phyloP scores from a whole-genome alignment of 2,329 filamentous ascomycete species.

The Verticillium albo-atrum region DNA sequence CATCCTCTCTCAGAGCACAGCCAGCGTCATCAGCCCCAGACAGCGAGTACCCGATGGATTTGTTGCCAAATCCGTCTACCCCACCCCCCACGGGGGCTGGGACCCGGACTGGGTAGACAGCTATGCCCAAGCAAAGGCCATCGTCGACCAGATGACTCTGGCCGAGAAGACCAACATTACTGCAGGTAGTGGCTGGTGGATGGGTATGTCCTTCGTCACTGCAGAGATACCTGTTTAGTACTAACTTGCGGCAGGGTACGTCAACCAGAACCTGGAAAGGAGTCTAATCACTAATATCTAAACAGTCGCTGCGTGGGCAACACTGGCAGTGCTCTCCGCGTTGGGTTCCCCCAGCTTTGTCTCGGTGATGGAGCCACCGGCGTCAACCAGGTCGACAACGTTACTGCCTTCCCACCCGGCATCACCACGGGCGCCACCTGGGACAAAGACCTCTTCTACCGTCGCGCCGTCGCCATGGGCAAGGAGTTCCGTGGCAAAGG shows the following conservation, averaged over 20 bases:
- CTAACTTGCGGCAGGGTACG: slow-evolving; percentile 16
- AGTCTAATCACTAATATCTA: slow-evolving; percentile 1
- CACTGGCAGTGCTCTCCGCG: slow-evolving; percentile 63
- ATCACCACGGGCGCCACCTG: slow-evolving; percentile 73
- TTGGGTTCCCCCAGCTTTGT: slow-evolving; percentile 69
- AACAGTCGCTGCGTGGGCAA: slow-evolving; percentile 67
- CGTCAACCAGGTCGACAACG: slow-evolving; percentile 67
- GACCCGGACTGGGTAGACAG: slow-evolving; percentile 61
- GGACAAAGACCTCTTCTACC: slow-evolving; percentile 67
- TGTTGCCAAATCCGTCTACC: slow-evolving; percentile 62
- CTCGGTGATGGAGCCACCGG: slow-evolving; percentile 69
- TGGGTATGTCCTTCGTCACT: slow-evolving; percentile 48
- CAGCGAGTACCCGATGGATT: slow-evolving; percentile 18
- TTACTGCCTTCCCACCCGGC: slow-evolving; percentile 75
- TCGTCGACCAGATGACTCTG: slow-evolving; percentile 73
- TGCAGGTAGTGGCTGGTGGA: slow-evolving; percentile 64
- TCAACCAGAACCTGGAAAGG: neutral
- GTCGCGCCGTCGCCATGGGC: slow-evolving; percentile 63
- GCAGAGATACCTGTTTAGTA: neutral
- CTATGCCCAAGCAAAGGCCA: slow-evolving; percentile 62
- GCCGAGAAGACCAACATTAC: slow-evolving; percentile 79
- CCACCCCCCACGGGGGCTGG: slow-evolving; percentile 70
- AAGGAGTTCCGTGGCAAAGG: slow-evolving; percentile 71
- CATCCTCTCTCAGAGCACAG: slow-evolving; percentile 2
- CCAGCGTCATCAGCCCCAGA: slow-evolving; percentile 4